A percentile compares a stretch with the other conserved stretches of the same genome.
These are phyloP conservation scores for Diospyros lotus DNA, from an alignment of 148 eudicot species.

Conservation along the genomic window DNA sequence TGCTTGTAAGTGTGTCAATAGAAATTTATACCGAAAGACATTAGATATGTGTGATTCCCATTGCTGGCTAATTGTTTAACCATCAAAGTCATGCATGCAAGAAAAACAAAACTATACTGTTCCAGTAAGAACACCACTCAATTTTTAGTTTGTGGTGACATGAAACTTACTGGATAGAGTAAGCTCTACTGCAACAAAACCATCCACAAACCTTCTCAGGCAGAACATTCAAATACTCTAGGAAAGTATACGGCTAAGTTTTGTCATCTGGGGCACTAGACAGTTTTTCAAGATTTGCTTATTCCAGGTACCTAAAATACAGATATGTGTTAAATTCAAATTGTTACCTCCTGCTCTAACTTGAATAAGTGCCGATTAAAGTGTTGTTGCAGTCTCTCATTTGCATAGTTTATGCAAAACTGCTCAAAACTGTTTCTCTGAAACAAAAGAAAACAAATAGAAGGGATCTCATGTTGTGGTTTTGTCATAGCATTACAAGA, in stretches of 20 bases:
- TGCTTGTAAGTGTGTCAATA: too few relatives aligned
- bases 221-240: too few relatives aligned
- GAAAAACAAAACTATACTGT: neutral
- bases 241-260: too few relatives aligned
- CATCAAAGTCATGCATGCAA: neutral
- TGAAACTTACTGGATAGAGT: neutral
- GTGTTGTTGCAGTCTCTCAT: slow-evolving; percentile 96
- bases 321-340: neutral
- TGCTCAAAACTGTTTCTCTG: slow-evolving; percentile 98
- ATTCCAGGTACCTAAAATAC: neutral
- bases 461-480: too few relatives aligned
- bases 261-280: neutral
- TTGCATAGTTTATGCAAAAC: slow-evolving; percentile 97
- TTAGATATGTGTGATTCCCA: neutral
- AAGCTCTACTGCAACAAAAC: neutral
- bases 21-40: too few relatives aligned
- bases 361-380: slow-evolving; percentile 94
- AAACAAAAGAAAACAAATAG: slow-evolving; percentile 15
- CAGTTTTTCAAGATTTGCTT: neutral
- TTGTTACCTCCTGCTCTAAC: slow-evolving; percentile 84
- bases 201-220: neutral
- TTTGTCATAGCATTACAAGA: slow-evolving; percentile 3
- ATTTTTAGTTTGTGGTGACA: neutral
- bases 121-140: neutral
- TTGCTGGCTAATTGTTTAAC: neutral